Conservation (phyloP, 768 basidiomycete species). For the Agrocybe pediades region DNA sequence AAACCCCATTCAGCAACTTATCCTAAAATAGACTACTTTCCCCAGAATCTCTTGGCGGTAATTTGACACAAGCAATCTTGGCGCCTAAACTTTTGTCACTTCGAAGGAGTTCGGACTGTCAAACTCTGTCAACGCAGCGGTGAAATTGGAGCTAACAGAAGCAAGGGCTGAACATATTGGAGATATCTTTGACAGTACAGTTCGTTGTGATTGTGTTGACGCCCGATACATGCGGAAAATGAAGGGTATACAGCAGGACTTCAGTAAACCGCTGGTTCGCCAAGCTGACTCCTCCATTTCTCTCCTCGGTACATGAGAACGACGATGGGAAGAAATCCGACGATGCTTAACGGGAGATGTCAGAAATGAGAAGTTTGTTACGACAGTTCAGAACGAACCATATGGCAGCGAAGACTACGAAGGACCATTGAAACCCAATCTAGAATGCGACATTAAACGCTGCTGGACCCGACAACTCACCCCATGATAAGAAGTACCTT, state of each 20-base stretch:
- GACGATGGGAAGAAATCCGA: slow-evolving; percentile 35
- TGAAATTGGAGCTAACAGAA: too few relatives aligned
- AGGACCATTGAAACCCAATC: slow-evolving; percentile 40
- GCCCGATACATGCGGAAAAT: too few relatives aligned
- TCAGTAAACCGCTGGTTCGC: slow-evolving; percentile 18
- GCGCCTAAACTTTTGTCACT: too few relatives aligned
- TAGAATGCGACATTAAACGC: slow-evolving; percentile 3
- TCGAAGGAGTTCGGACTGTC: too few relatives aligned
- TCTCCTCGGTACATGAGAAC: slow-evolving; percentile 34
- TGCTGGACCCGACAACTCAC: neutral
- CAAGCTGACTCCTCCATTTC: slow-evolving; percentile 31
- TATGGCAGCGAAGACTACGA: slow-evolving; percentile 35
- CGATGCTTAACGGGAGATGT: slow-evolving; percentile 20
- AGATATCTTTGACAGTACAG: too few relatives aligned
- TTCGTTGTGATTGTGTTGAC: neutral
- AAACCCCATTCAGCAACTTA: too few relatives aligned
- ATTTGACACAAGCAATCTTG: too few relatives aligned
- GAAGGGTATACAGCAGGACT: neutral
- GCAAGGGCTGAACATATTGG: too few relatives aligned
- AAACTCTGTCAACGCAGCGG: too few relatives aligned
- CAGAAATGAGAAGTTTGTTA: neutral
- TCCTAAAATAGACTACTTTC: too few relatives aligned
- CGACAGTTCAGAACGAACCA: slow-evolving; percentile 23
- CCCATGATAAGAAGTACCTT: slow-evolving; percentile 18
- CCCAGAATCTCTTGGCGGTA: too few relatives aligned